Conservation (phyloP, 345 rosid genomes). For the Citrus australasica region DNA sequence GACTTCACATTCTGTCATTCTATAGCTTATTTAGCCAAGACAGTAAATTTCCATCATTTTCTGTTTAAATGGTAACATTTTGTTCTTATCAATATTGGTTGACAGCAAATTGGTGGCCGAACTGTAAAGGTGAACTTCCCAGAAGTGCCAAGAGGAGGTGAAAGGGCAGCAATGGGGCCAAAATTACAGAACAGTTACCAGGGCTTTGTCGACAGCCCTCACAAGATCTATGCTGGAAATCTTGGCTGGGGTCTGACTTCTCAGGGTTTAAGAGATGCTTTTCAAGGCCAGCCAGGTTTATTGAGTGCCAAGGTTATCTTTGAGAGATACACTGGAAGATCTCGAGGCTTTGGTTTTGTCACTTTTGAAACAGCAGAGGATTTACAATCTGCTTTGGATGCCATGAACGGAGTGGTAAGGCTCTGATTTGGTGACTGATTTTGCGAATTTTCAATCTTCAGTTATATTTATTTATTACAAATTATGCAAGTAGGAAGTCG, state of each 20-base stretch:
- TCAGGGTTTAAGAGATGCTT: conserved; percentile 65
- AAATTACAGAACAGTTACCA: conserved; percentile 47
- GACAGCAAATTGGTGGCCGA: conserved; percentile 84
- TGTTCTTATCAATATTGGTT: conserved; percentile 8
- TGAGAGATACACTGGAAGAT: conserved; percentile 69
- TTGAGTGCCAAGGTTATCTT: conserved; percentile 79
- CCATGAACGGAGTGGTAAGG: conserved; percentile 83
- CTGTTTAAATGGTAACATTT: neutral
- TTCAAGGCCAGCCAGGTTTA: conserved; percentile 63
- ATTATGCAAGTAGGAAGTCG: conserved; percentile 61
- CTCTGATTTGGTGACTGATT: neutral
- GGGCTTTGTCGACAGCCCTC: conserved; percentile 67
- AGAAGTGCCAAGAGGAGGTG: conserved; percentile 93
- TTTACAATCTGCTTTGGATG: conserved; percentile 51
- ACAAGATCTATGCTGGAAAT: conserved; percentile 91
- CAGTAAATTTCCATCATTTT: neutral
- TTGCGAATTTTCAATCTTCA: neutral
- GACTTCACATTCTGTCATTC: neutral
- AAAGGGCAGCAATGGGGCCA: conserved; percentile 67
- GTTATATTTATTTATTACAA: neutral
- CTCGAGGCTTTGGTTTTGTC: conserved; percentile 85
- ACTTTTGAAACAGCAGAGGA: conserved; percentile 68
- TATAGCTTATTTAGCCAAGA: too few species aligned
- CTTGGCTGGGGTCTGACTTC: conserved; percentile 85
- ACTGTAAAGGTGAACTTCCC: conserved; percentile 88